These are phyloP conservation scores for Stephania japonica DNA, from an alignment of 164 flowering plant species.

Conservation along the genomic window DNA sequence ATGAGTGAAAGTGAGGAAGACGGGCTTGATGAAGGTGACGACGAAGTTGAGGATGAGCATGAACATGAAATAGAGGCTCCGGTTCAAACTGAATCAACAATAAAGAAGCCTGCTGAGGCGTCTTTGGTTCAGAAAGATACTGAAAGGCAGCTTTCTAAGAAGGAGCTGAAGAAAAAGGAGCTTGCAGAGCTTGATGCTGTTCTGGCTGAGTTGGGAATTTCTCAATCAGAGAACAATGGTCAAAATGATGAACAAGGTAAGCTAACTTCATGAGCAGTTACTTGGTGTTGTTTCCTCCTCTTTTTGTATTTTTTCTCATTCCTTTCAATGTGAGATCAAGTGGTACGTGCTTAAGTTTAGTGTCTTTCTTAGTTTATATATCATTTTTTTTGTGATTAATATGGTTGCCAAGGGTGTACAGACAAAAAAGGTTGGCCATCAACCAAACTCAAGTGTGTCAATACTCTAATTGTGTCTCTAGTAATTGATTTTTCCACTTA, in stretches of 20 bases:
- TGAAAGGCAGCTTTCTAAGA: conserved; percentile 2
- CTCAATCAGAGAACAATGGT: conserved; percentile 34
- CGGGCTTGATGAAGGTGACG: conserved; percentile 15
- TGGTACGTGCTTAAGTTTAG: neutral
- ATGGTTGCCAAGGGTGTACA: neutral
- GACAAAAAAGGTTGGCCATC: too few species aligned
- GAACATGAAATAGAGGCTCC: neutral
- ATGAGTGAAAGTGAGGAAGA: conserved; percentile 57
- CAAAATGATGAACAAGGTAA: conserved; percentile 49
- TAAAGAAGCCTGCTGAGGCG: neutral
- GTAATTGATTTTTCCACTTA: too few species aligned
- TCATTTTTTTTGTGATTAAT: neutral
- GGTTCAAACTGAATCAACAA: neutral
- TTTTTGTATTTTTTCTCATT: neutral
- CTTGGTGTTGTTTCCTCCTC: neutral
- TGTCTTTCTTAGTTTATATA: neutral
- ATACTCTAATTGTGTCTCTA: too few species aligned
- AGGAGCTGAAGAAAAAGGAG: conserved; percentile 51
- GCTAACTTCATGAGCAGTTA: conserved; percentile 5
- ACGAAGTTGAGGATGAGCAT: conserved; percentile 7
- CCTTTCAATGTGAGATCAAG: neutral
- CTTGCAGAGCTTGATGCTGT: conserved; percentile 87
- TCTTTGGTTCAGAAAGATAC: neutral
- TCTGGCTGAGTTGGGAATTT: conserved; percentile 67
- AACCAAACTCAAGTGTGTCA: too few species aligned